Evolutionary conservation across 768 basidiomycete genomes (phyloP).

Genomic region (Hypholoma fasciculare): DNA sequence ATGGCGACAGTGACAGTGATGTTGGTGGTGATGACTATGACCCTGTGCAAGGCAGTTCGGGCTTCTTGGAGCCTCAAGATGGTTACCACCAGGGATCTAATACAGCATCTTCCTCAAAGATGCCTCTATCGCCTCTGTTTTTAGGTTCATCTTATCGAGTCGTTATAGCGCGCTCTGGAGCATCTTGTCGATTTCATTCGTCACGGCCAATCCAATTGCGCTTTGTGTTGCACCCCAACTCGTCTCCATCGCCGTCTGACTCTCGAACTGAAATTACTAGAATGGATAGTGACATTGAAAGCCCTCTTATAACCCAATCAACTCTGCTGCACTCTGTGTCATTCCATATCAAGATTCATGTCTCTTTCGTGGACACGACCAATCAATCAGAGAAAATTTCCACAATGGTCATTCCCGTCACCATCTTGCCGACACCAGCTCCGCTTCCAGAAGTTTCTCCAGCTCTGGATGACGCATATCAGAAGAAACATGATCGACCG

Average conservation of each 20-base stretch:
- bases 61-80: constrained; percentile 12
- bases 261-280: constrained; percentile 44
- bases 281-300: constrained; percentile 60
- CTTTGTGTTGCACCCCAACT: constrained; percentile 74
- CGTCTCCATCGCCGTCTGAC: constrained; percentile 50
- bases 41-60: constrained; percentile 29
- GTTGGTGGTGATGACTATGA: constrained; percentile 25
- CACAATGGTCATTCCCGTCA: constrained; percentile 66
- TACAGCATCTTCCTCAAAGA: constrained; percentile 36
- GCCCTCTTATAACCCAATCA: constrained; percentile 74
- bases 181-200: constrained; percentile 88
- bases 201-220: constrained; percentile 72
- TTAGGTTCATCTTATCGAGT: constrained; percentile 45
- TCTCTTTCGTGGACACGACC: constrained; percentile 76
- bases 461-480: constrained; percentile 72
- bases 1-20: constrained; percentile 30
- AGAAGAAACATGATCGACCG: constrained; percentile 86
- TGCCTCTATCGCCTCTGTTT: constrained; percentile 37
- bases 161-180: constrained; percentile 82
- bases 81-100: constrained; percentile 27
- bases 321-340: constrained; percentile 83
- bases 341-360: constrained; percentile 71
- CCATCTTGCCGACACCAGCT: constrained; percentile 72
- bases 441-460: constrained; percentile 79
- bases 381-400: constrained; percentile 68